These are phyloP conservation scores for Funneliformis caledonium DNA, from an alignment of 371 early-diverging fungal species.

Conservation along the genomic window DNA sequence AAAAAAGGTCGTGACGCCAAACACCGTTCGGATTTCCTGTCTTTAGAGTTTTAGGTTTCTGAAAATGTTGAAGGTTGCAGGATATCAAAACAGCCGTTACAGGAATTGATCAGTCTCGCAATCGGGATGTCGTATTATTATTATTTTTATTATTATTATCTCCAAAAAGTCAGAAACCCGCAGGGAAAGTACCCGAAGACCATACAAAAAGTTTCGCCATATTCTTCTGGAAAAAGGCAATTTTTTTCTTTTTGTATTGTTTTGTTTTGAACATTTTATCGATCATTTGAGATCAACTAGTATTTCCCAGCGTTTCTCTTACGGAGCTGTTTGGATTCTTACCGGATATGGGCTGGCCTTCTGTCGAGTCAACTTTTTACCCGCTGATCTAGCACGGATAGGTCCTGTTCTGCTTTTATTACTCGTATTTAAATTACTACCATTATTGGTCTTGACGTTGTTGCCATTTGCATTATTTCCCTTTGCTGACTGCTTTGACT, in stretches of 20 bases:
- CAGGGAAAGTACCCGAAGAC: slow-evolving; percentile 5
- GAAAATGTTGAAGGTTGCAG: slow-evolving; percentile 14
- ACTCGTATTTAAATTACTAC: slow-evolving; percentile 1
- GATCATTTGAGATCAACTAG: slow-evolving; percentile 24
- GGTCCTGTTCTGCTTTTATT: slow-evolving; percentile 36
- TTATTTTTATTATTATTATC: not conserved
- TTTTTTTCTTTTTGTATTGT: not conserved
- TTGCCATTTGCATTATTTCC: not conserved
- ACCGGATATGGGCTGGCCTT: slow-evolving; percentile 40
- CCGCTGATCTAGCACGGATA: slow-evolving; percentile 30
- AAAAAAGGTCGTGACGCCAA: slow-evolving; percentile 38
- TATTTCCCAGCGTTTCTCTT: slow-evolving; percentile 27
- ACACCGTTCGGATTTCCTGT: slow-evolving; percentile 35
- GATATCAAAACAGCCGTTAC: slow-evolving; percentile 27
- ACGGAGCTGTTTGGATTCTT: slow-evolving; percentile 34
- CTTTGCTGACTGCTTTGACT: slow-evolving; percentile 10
- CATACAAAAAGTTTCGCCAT: slow-evolving; percentile 27
- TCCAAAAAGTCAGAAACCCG: not conserved
- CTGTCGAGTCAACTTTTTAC: slow-evolving; percentile 38
- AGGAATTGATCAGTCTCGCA: slow-evolving; percentile 33
- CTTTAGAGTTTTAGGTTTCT: slow-evolving; percentile 31
- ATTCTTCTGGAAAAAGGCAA: slow-evolving; percentile 26
- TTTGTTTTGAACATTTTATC: slow-evolving; percentile 12
- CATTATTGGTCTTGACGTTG: not conserved
- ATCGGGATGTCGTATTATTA: not conserved